These are phyloP conservation scores for Phlebiopsis flavidoalba DNA, from an alignment of 768 basidiomycete genomes.

Conservation along the genomic window DNA sequence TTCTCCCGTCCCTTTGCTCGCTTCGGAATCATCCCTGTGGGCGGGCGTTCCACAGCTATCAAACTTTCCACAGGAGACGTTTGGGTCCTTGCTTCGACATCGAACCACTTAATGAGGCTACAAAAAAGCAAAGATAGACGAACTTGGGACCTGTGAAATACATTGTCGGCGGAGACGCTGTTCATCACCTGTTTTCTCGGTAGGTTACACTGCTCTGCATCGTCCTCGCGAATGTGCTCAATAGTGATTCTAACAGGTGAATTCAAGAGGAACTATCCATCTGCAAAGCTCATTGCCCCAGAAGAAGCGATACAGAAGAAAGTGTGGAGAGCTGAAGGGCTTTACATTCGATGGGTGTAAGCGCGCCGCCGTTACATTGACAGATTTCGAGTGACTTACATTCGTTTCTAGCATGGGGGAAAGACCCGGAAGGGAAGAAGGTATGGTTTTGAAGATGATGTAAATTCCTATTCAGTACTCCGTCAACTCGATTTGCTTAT, in stretches of 20 bases:
- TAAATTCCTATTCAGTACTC: slow-evolving; percentile 13
- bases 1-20: slow-evolving; percentile 74
- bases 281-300: slow-evolving; percentile 68
- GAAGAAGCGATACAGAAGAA: slow-evolving; percentile 47
- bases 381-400: not conserved
- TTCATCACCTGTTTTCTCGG: slow-evolving; percentile 59
- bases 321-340: slow-evolving; percentile 42
- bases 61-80: slow-evolving; percentile 62
- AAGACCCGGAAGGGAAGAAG: slow-evolving; percentile 39
- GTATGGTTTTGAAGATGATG: slow-evolving; percentile 78
- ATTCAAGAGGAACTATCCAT: slow-evolving; percentile 65
- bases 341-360: slow-evolving; percentile 61
- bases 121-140: slow-evolving; percentile 55
- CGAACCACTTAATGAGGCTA: slow-evolving; percentile 62
- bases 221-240: no score
- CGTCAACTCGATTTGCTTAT: not conserved
- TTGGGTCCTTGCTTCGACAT: slow-evolving; percentile 81
- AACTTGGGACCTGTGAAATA: slow-evolving; percentile 69
- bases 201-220: slow-evolving; percentile 16
- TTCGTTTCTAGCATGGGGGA: slow-evolving; percentile 24
- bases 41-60: slow-evolving; percentile 81
- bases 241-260: slow-evolving; percentile 32
- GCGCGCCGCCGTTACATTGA: slow-evolving; percentile 14
- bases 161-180: slow-evolving; percentile 52
- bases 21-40: slow-evolving; percentile 64